Base-by-base conservation (phyloP, 352 stramenopile genomes). In the Phytophthora meadii region DNA sequence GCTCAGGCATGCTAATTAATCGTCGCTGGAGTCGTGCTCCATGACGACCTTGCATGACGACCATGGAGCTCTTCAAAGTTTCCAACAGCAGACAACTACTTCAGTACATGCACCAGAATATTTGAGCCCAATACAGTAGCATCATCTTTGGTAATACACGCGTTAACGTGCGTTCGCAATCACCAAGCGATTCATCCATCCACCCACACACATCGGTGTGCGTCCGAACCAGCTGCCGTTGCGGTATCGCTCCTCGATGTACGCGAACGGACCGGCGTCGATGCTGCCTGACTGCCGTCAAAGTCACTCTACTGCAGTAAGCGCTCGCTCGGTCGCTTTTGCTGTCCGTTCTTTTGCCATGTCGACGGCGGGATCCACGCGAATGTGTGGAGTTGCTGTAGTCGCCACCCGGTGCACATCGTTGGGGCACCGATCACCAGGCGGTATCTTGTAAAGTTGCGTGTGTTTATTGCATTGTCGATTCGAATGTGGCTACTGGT, bases 351-450 rank as follows among this genome's bases (percentile, higher is more conserved):
- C 19, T 37, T 64, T 58, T 44, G 27, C 47, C 19, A 11, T 40
- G 14, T 54, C 46, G 54, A 62, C 42, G 28, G 30, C 41, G 42
- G 3, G 9, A 14, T 10, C 24, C 24, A 32, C 39, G 37, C 39
- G 39, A n/a, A n/a, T 19, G 24, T 28, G 44, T 39, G 42, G 54
- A 17, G 12, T 65, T 65, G 45, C 55, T 63, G 45, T 63, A 65
- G 57, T 65, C 57, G 47, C 37, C 57, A 65, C 57, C 57, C 27
- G 56, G 36, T 64, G 39, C 57, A 51, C 37, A 65, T 65, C 57
- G 10, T 17, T 19, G 11, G 14, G 19, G 39, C 5, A 58, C 37
- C 14, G 17, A n/a, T 52, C 37, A 19, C 30, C 57, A 65, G 46
- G 25, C 37, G 39, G 17, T 37, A 65, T 65, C 40, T 45, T 56